Evolutionary conservation across 805 yeast species (phyloP).

Genomic region (Saturnispora quitensis): DNA sequence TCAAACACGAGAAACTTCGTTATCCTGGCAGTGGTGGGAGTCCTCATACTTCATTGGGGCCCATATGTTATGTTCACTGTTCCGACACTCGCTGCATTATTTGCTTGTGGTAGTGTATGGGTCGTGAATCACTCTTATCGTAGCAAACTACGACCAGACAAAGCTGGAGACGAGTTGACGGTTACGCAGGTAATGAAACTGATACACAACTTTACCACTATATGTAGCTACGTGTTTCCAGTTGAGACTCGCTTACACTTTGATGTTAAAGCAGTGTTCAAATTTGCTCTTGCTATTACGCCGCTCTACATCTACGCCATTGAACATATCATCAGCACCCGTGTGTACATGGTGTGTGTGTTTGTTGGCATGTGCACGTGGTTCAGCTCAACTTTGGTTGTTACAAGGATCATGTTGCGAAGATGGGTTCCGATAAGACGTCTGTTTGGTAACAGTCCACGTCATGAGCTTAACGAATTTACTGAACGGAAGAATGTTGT

Average conservation of each 20-base stretch:
- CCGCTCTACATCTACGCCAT: conserved; percentile 36
- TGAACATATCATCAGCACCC: conserved; percentile 27
- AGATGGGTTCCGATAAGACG: background rate
- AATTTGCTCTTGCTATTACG: conserved; percentile 29
- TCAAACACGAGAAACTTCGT: conserved; percentile 40
- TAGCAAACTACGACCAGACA: background rate
- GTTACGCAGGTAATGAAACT: conserved; percentile 43
- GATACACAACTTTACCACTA: conserved; percentile 34
- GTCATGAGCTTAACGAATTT: background rate
- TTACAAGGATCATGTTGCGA: background rate
- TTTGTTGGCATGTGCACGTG: conserved; percentile 35
- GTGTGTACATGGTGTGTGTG: conserved; percentile 24
- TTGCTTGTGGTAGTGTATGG: conserved; percentile 37
- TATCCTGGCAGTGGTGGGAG: conserved; percentile 30
- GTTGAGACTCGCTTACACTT: background rate
- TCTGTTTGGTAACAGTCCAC: background rate
- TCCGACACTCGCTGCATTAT: conserved; percentile 32
- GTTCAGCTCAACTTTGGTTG: conserved; percentile 39
- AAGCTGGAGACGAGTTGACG: conserved; percentile 32
- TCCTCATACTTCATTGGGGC: conserved; percentile 37
- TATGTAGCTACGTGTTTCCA: conserved; percentile 31
- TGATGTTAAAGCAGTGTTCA: conserved; percentile 15
- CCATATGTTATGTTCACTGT: conserved; percentile 27
- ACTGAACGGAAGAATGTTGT: conserved; percentile 3
- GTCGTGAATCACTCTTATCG: conserved; percentile 32